These are phyloP conservation scores for Macroventuria anomochaeta DNA, from an alignment of 2,329 filamentous ascomycete genomes.

Conservation along the genomic window DNA sequence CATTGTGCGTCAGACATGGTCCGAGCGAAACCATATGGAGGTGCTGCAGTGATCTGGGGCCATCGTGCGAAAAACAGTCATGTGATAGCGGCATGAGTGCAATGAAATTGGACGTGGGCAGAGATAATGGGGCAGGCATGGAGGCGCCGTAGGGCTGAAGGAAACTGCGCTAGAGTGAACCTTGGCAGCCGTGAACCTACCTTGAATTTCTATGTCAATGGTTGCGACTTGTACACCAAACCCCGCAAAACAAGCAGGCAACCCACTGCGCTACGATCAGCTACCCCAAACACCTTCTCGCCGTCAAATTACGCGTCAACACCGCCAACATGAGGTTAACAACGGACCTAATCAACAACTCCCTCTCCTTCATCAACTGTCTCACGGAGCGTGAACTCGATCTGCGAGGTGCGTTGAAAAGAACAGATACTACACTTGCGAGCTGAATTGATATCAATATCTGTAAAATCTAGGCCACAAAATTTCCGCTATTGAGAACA, in stretches of 20 bases:
- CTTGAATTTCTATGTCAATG: conserved; percentile 7
- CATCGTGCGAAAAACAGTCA: no score
- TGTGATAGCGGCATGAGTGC: no score
- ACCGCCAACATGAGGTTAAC: conserved; percentile 82
- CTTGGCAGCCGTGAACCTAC: conserved; percentile 12
- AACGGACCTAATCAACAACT: conserved; percentile 89
- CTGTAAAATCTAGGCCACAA: conserved; percentile 81
- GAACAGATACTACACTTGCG: conserved; percentile 94
- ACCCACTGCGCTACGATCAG: not conserved
- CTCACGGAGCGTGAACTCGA: conserved; percentile 98
- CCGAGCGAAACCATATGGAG: no score
- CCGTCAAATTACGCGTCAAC: not conserved
- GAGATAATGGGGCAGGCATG: no score
- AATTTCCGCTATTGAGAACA: conserved; percentile 95
- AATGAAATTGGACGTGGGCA: no score
- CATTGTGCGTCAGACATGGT: no score
- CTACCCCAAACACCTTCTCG: not conserved
- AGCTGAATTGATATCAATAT: conserved; percentile 84
- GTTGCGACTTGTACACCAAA: conserved; percentile 1
- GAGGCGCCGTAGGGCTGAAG: conserved; percentile 3
- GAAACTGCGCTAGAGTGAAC: conserved; percentile 1
- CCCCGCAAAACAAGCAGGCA: not conserved
- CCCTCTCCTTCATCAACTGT: conserved; percentile 97
- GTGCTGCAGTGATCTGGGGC: no score
- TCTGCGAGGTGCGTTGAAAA: conserved; percentile 98